phyloP scores from a whole-genome alignment of 2,329 filamentous ascomycete species.

The Ambrosiella xylebori region DNA sequence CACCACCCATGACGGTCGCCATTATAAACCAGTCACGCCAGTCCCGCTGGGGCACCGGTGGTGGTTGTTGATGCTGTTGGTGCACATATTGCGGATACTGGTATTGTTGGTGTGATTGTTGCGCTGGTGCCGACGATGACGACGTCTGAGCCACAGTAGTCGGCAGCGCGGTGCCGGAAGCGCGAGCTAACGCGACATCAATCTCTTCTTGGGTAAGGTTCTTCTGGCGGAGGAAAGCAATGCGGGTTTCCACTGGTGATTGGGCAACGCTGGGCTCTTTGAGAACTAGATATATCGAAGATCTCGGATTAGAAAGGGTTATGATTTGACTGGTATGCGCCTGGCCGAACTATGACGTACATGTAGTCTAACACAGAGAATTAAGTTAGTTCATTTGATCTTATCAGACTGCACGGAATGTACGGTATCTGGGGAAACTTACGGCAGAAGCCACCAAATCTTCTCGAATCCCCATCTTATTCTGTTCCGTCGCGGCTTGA shows the following conservation, averaged over 20 bases:
- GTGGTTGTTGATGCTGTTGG: conserved; percentile 26
- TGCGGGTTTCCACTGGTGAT: conserved; percentile 79
- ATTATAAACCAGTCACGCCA: conserved; percentile 99
- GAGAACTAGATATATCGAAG: conserved; percentile 43
- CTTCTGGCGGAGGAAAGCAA: conserved; percentile 88
- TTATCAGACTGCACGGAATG: conserved; percentile 1
- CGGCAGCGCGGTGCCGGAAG: conserved; percentile 55
- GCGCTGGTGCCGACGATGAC: conserved; percentile 23
- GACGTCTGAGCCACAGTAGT: conserved; percentile 47
- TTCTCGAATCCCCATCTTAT: conserved; percentile 73
- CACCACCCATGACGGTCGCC: conserved; percentile 82
- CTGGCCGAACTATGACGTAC: conserved; percentile 20
- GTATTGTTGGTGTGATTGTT: conserved; percentile 26
- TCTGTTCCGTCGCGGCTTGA: not conserved
- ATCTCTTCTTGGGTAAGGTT: conserved; percentile 96
- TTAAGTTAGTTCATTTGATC: not conserved
- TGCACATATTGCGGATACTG: conserved; percentile 31
- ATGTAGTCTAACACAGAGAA: conserved; percentile 23
- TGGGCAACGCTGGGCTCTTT: conserved; percentile 83
- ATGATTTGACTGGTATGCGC: not conserved
- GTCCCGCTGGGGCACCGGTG: conserved; percentile 57
- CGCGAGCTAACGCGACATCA: conserved; percentile 62
- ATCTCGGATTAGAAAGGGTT: conserved; percentile 14
- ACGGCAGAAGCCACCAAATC: conserved; percentile 75
- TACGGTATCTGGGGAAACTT: conserved; percentile 18